These are phyloP conservation scores for Effrenium voratum DNA, from an alignment of 73 alveolate genomes.

Conservation along the genomic window DNA sequence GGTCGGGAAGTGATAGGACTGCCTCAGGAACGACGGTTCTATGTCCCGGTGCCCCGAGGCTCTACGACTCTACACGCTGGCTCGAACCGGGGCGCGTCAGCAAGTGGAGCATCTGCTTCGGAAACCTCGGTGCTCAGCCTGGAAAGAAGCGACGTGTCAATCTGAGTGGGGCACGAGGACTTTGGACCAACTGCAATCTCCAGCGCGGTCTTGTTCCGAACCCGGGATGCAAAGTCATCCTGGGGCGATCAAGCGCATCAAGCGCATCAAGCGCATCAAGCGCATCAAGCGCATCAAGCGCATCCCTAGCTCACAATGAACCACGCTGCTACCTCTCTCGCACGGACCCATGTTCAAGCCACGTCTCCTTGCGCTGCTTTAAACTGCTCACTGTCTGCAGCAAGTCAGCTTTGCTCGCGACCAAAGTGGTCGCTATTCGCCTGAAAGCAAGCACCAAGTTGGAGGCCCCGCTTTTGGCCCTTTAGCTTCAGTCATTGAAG, in stretches of 20 bases:
- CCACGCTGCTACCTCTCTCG: neutral
- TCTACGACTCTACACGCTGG: neutral
- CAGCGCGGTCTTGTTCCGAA: conserved; percentile 52
- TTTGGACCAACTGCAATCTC: conserved; percentile 8
- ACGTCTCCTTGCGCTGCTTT: neutral
- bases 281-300: neutral
- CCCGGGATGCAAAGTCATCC: conserved; percentile 1
- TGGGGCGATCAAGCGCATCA: neutral
- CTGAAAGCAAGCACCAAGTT: too few relatives aligned
- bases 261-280: neutral
- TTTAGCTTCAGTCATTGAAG: too few relatives aligned
- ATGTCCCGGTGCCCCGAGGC: neutral
- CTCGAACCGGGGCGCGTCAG: conserved; percentile 38
- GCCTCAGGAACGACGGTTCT: conserved; percentile 14
- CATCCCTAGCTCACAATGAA: neutral
- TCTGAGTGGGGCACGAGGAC: neutral
- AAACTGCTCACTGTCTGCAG: conserved; percentile 12
- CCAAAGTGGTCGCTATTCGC: conserved; percentile 29
- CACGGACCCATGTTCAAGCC: neutral
- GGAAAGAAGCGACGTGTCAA: neutral
- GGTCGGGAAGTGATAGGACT: conserved; percentile 51
- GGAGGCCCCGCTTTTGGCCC: too few relatives aligned
- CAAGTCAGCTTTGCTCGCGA: conserved; percentile 38
- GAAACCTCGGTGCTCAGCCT: conserved; percentile 42
- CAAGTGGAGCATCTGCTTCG: conserved; percentile 73